These are phyloP conservation scores for Roridomyces roridus DNA, from an alignment of 768 basidiomycete genomes.

Conservation along the genomic window DNA sequence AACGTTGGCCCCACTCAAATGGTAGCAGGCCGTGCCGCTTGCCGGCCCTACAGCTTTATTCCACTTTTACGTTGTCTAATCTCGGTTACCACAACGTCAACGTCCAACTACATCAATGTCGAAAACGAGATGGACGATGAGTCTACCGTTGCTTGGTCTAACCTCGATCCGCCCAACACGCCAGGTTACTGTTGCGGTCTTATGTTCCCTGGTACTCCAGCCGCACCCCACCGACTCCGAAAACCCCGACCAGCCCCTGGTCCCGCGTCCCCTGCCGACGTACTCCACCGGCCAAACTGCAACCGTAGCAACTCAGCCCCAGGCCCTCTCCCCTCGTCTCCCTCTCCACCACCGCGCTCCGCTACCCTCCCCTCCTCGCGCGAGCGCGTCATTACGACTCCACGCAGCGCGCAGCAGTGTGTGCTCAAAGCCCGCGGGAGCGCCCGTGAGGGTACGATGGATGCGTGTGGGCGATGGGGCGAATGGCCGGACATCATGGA, in stretches of 20 bases:
- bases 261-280: too few species aligned
- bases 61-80: too few species aligned
- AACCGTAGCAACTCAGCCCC: too few species aligned
- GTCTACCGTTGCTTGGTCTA: slow-evolving; percentile 9
- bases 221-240: too few species aligned
- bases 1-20: too few species aligned
- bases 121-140: slow-evolving; percentile 18
- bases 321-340: too few species aligned
- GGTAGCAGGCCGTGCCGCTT: too few species aligned
- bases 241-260: too few species aligned
- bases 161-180: slow-evolving; percentile 23
- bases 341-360: too few species aligned
- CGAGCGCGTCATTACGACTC: slow-evolving; percentile 86
- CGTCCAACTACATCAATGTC: slow-evolving; percentile 15
- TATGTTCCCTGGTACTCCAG: too few species aligned
- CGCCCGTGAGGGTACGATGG: slow-evolving; percentile 80
- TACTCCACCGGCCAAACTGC: too few species aligned
- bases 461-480: slow-evolving; percentile 82
- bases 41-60: too few species aligned
- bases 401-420: slow-evolving; percentile 82
- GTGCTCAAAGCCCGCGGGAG: slow-evolving; percentile 94
- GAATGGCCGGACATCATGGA: slow-evolving; percentile 95
- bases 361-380: slow-evolving; percentile 85
- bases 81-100: slow-evolving; percentile 20
- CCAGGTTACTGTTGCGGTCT: slow-evolving; percentile 22